Evolutionary conservation across 2,329 filamentous ascomycete genomes (phyloP), one percentile per base, ranked within the genome.

Genomic region (Colletotrichum melonis): DNA sequence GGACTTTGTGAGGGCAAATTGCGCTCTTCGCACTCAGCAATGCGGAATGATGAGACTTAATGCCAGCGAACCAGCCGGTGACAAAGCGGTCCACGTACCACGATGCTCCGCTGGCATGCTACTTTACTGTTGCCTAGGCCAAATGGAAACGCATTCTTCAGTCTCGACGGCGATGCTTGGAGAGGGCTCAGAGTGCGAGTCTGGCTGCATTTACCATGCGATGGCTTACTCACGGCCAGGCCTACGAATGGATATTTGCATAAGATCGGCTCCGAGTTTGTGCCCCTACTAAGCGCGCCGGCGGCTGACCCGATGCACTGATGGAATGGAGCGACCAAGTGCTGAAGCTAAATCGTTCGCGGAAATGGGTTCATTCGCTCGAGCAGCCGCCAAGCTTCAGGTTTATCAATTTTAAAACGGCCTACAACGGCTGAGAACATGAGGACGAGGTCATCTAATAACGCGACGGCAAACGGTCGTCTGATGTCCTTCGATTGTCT

Each of bases 191-290:
- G 67, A 52, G 65, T 70, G 63, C 63, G n/a, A 38, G 30, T 8
- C 58, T 35, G 16, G n/a, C 28, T 70, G 66, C 67, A 24, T 59
- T 65, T 46, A 46, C 70, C 55, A 70, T 69, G 67, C 30, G 22
- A 56, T 42, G 60, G 32, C 60, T 62, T 62, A 62, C 60, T 65
- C 35, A 70, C 26, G 42, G 38, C 59, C 55, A 65, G 26, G 38
- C 11, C 68, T 57, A 35, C 22, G 24, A 63, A 24, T n/a, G 16
- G 19, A 11, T 19, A 16, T 28, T 28, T 60, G 38, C 38, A 26
- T 26, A 24, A 49, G 42, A 49, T 49, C 42, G 42, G 42, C 42
- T 49, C 42, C 42, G 42, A 49, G 19, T 49, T 49, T 22, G 19
- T 49, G 42, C 7, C 42, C 19, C 42, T 9, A n/a, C 42, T 9